phyloP scores from a whole-genome alignment of 495 filamentous ascomycete species.

The Corynascus novoguineensis region DNA sequence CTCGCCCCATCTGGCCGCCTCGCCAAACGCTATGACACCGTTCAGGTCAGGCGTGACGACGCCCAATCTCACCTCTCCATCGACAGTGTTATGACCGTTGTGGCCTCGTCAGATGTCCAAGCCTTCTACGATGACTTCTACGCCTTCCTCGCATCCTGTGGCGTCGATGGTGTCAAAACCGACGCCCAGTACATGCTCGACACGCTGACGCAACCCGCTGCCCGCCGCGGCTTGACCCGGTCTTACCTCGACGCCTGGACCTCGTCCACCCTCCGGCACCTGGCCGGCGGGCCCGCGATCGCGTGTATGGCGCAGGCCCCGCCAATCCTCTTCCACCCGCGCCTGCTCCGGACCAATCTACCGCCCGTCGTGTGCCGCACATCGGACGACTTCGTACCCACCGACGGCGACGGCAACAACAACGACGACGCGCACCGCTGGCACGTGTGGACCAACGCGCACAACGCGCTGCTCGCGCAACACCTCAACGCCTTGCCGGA shows the following conservation, averaged over 20 bases:
- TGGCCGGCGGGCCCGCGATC: conserved; percentile 69
- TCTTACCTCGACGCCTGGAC: conserved; percentile 86
- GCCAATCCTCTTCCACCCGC: conserved; percentile 75
- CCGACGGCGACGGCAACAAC: conserved; percentile 52
- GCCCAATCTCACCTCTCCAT: conserved; percentile 47
- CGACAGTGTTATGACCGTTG: conserved; percentile 62
- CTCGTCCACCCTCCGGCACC: conserved; percentile 67
- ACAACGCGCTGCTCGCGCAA: conserved; percentile 77
- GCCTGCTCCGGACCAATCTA: conserved; percentile 61
- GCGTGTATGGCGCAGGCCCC: conserved; percentile 91
- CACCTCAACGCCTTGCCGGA: conserved; percentile 60
- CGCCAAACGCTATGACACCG: conserved; percentile 70
- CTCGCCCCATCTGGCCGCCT: conserved; percentile 67
- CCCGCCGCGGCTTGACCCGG: conserved; percentile 60
- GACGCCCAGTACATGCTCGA: conserved; percentile 88
- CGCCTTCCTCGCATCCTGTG: conserved; percentile 59
- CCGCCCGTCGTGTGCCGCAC: conserved; percentile 71
- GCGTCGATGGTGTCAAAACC: conserved; percentile 81
- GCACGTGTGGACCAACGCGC: conserved; percentile 92
- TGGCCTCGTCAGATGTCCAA: conserved; percentile 63
- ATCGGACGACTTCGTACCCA: conserved; percentile 91
- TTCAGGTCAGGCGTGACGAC: conserved; percentile 52
- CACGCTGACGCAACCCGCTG: conserved; percentile 58
- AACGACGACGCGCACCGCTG: conserved; percentile 66
- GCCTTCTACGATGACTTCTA: conserved; percentile 92